Base-by-base conservation (phyloP, 2,329 filamentous ascomycete genomes). In the Westerdykella aurantiaca region DNA sequence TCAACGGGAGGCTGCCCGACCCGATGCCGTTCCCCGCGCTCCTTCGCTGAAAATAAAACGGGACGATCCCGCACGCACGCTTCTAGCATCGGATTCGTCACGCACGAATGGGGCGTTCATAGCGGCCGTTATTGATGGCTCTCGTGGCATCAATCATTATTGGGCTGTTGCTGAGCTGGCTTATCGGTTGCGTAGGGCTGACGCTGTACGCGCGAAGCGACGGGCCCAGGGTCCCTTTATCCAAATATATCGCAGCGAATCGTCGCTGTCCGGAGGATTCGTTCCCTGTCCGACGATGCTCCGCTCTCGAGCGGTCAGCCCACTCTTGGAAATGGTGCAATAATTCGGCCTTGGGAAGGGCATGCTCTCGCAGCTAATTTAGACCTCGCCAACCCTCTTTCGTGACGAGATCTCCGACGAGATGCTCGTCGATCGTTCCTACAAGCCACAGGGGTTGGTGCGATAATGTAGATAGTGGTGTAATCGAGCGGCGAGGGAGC, bases 151-250 rank as follows among this genome's bases (percentile, higher is more conserved):
- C 33, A n/a, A n/a, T n/a, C 12, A 21, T 10, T 31, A 38, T 43
- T 35, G 25, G 37, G 37, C 31, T 35, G 31, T 25, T 44, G 41
- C 35, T 44, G 41, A 33, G 34, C 29, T 31, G 46, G 12, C 34
- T 46, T 43, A 39, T 47, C 38, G 18, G 35, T 13, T 42, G 35
- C 22, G 31, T 52, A 54, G 44, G 51, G 51, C 51, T 52, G 51
- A 46, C 46, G 44, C 38, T 40, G 37, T 37, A 41, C 45, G 45
- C 47, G 46, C 39, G 39, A 41, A 46, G 41, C 43, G 35, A 46
- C 31, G 10, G n/a, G 33, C 33, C 33, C 33, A 35, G 33, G 33
- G 33, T 44, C 14, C 14, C 40, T 50, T 45, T 39, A 50, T 45
- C 25, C 39, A 43, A 37, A 42, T 38, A 37, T 25, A 37, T n/a